phyloP scores from a whole-genome alignment of 169 alveolate genomes.

The Eimeria sp. region DNA sequence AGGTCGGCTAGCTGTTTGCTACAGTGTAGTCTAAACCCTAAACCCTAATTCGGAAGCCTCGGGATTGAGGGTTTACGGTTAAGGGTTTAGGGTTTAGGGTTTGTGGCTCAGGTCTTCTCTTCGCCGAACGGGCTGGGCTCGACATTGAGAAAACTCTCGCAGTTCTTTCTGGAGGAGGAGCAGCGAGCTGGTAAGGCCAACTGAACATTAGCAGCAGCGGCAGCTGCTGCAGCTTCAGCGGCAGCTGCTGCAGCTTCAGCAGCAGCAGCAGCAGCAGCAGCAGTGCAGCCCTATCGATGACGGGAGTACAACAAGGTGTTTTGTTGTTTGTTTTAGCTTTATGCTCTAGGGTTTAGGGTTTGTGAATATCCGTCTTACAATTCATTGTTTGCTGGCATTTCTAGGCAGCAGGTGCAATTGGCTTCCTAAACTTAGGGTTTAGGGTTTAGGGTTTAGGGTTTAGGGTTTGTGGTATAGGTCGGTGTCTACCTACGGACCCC shows the following conservation, averaged over 20 bases:
- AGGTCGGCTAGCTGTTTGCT: conserved; percentile 67
- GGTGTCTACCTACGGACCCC: conserved; percentile 89
- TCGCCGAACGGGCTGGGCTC: conserved; percentile 91
- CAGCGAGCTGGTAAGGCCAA: conserved; percentile 86
- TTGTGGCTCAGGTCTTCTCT: conserved; percentile 83
- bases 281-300: neutral
- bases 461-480: conserved; percentile 78
- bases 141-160: conserved; percentile 87
- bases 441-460: conserved; percentile 20
- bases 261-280: too few relatives aligned
- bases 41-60: neutral
- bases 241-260: too few relatives aligned
- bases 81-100: conserved; percentile 18
- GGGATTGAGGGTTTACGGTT: neutral
- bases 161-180: conserved; percentile 91
- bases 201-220: neutral
- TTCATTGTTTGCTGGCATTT: neutral
- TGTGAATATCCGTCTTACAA: neutral
- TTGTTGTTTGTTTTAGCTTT: neutral
- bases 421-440: neutral
- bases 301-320: neutral
- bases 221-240: too few relatives aligned
- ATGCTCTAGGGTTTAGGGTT: neutral
- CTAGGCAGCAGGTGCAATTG: too few relatives aligned
- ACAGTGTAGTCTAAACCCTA: neutral